Base-by-base conservation (phyloP, 164 flowering plant species). In the Chimonanthus praecox region DNA sequence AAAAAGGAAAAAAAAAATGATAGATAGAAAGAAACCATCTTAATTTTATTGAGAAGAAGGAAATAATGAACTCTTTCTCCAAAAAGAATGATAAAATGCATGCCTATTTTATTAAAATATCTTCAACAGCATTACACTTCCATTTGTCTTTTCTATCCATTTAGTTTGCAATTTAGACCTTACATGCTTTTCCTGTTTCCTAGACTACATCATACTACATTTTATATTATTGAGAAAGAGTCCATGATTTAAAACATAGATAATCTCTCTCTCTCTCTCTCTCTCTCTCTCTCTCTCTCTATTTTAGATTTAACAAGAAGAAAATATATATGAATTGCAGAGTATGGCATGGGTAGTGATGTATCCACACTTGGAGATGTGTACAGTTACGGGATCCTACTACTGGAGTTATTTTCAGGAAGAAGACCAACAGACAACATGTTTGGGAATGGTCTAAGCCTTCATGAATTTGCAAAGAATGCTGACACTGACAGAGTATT, bases 311-410 rank as follows among this genome's bases (percentile, higher is more conserved):
- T 54, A 13, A 54, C 60, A 0, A 54, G 15, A 9, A 54, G 10
- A n/a, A 13, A 54, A 54, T 20, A 20, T n/a, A 8, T 6, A 54
- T 54, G 60, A 54, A 54, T 43, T 11, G 16, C 46, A 64, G 68
- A 64, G 47, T 43, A 64, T 44, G 68, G 47, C 5, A 64, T 64
- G 48, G 68, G 68, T 4, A 15, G 47, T 3, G 44, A 64, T 10
- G 68, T 43, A 16, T 64, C 68, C 9, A 33, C 68, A 3, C 46
- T 20, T 33, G 68, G 68, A 43, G 68, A 64, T 64, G 47, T 64
- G 4, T 64, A 64, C 45, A 64, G 68, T 44, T 64, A 64, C 43
- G 68, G 68, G 47, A 64, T 64, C n/a, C 68, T 64, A 33, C 68
- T 64, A 9, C 13, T 64, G 13, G 68, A 64, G 11, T 20, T 64